Conservation (phyloP, 2,329 filamentous ascomycete genomes). For the Aspergillus quadricinctus region DNA sequence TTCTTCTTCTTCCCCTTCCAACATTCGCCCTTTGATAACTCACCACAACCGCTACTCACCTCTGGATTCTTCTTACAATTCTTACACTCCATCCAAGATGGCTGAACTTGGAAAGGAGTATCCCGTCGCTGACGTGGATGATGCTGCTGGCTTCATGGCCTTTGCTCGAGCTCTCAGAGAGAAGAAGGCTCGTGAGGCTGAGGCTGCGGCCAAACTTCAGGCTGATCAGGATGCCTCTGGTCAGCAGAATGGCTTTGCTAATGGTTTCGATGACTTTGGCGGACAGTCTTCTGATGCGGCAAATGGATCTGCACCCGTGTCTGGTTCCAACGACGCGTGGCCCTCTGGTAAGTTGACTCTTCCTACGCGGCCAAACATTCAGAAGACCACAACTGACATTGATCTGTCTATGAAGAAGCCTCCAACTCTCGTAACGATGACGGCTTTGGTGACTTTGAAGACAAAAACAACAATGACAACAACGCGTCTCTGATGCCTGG, state of each 20-base stretch:
- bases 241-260: slow-evolving; percentile 2
- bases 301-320: neutral
- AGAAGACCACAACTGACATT: neutral
- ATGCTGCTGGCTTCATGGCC: slow-evolving; percentile 26
- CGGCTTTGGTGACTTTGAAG: neutral
- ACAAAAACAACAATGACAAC: neutral
- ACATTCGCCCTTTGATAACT: neutral
- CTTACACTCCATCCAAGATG: slow-evolving; percentile 1
- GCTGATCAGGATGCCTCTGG: slow-evolving; percentile 1
- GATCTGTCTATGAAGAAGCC: neutral
- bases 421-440: neutral
- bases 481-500: neutral
- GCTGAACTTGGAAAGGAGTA: neutral
- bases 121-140: slow-evolving; percentile 18
- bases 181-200: neutral
- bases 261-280: neutral
- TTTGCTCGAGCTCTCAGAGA: slow-evolving; percentile 18
- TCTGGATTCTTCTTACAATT: neutral
- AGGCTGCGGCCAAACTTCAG: neutral
- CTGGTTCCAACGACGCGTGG: neutral
- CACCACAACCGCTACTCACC: neutral
- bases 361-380: neutral
- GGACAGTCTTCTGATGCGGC: neutral
- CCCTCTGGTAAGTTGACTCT: slow-evolving; percentile 1
- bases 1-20: neutral